Evolutionary conservation across 1,284 basidiomycete genomes (phyloP).

Genomic region (Leccinum huronense): DNA sequence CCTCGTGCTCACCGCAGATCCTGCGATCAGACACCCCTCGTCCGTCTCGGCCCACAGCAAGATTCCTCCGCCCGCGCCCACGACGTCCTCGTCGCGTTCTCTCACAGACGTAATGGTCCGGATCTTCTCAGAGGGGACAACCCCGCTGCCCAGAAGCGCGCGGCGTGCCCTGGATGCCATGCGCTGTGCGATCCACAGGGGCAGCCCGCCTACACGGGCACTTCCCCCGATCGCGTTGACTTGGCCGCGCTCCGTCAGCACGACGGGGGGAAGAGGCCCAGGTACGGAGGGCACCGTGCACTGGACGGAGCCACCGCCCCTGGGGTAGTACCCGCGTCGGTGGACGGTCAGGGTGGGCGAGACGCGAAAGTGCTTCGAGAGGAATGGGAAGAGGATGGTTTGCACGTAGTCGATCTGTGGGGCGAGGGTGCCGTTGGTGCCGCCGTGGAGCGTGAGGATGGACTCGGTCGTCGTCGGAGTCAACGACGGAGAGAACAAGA

Average conservation of each 20-base stretch:
- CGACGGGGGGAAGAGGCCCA: slow-evolving; percentile 46
- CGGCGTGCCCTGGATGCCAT: slow-evolving; percentile 53
- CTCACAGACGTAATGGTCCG: slow-evolving; percentile 36
- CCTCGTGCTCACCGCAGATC: slow-evolving; percentile 59
- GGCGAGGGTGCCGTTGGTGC: slow-evolving; percentile 65
- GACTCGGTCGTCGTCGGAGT: slow-evolving; percentile 30
- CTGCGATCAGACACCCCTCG: slow-evolving; percentile 61
- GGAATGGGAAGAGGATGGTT: slow-evolving; percentile 63
- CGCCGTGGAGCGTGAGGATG: slow-evolving; percentile 56
- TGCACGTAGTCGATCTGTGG: slow-evolving; percentile 71
- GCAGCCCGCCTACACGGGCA: slow-evolving; percentile 63
- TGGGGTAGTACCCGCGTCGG: slow-evolving; percentile 65
- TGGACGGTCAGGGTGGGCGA: slow-evolving; percentile 44
- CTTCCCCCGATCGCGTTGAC: slow-evolving; percentile 51
- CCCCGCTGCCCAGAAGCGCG: slow-evolving; percentile 38
- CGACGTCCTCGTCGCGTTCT: slow-evolving; percentile 48
- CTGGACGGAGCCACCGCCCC: slow-evolving; percentile 61
- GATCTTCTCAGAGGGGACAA: slow-evolving; percentile 35
- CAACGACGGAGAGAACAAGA: slow-evolving; percentile 50
- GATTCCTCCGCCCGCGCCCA: slow-evolving; percentile 65
- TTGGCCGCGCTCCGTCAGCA: slow-evolving; percentile 52
- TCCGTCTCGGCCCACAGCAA: slow-evolving; percentile 69
- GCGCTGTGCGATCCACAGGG: slow-evolving; percentile 46
- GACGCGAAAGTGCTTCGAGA: slow-evolving; percentile 53
- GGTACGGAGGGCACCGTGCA: slow-evolving; percentile 43